phyloP scores from a whole-genome alignment of 345 rosid species.

The Jatropha curcas region DNA sequence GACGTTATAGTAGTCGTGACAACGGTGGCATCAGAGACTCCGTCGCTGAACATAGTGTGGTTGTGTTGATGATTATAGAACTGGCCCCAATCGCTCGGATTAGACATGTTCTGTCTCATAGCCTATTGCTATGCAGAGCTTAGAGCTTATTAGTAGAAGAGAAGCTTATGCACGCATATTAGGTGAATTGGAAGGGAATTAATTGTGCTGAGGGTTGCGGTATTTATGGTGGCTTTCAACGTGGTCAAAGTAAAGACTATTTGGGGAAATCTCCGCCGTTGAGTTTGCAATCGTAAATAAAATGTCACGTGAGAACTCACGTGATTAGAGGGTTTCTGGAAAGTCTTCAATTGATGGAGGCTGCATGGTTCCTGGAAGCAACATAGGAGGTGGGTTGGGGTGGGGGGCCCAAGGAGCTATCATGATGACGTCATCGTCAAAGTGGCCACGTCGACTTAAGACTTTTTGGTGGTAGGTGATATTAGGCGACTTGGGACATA shows the following conservation, averaged over 20 bases:
- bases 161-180: too few relatives aligned
- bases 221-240: slow-evolving; percentile 41
- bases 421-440: slow-evolving; percentile 9
- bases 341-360: background rate
- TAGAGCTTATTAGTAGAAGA: too few relatives aligned
- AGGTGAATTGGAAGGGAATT: slow-evolving; percentile 24
- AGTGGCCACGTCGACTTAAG: slow-evolving; percentile 20
- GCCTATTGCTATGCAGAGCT: background rate
- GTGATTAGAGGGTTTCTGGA: background rate
- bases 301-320: slow-evolving; percentile 19
- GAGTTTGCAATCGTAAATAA: background rate
- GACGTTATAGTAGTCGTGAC: slow-evolving; percentile 25
- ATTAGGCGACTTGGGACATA: slow-evolving; percentile 7
- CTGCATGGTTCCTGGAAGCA: slow-evolving; percentile 25
- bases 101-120: slow-evolving; percentile 58
- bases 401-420: background rate
- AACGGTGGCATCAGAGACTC: slow-evolving; percentile 33
- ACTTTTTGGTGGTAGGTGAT: slow-evolving; percentile 22
- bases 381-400: background rate
- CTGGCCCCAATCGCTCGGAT: slow-evolving; percentile 66
- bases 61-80: slow-evolving; percentile 49
- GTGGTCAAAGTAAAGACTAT: slow-evolving; percentile 39
- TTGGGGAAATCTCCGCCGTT: slow-evolving; percentile 33
- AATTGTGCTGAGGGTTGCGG: background rate
- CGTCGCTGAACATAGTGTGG: slow-evolving; percentile 11